Conservation (phyloP, 768 basidiomycete species). For the Chalciporus pseudorubinellus region DNA sequence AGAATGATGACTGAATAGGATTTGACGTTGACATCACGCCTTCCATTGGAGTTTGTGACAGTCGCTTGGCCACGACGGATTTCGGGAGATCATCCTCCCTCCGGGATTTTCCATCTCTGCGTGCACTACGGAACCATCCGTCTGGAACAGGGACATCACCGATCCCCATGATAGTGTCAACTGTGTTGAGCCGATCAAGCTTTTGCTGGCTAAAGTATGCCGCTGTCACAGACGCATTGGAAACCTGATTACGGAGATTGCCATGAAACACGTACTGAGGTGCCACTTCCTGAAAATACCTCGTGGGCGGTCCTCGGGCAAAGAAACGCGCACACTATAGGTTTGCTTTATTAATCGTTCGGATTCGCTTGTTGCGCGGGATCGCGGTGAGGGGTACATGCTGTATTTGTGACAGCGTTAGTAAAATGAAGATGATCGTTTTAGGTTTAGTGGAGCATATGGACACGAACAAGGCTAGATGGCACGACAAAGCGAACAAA, state of each 20-base stretch:
- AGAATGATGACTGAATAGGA: conserved; percentile 20
- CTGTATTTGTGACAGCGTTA: conserved; percentile 19
- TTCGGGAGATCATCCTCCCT: conserved; percentile 42
- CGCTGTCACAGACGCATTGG: conserved; percentile 41
- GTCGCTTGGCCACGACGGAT: conserved; percentile 44
- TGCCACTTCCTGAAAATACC: conserved; percentile 51
- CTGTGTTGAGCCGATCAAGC: conserved; percentile 65
- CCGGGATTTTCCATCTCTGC: conserved; percentile 54
- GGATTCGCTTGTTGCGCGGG: conserved; percentile 36
- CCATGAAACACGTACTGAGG: conserved; percentile 42
- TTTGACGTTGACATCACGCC: conserved; percentile 21
- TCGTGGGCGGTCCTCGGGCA: conserved; percentile 42
- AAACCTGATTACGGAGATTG: conserved; percentile 27
- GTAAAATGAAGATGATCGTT: conserved; percentile 13
- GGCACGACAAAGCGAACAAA: conserved; percentile 6
- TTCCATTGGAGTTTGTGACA: conserved; percentile 34
- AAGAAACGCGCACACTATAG: conserved; percentile 48
- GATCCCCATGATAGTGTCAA: conserved; percentile 66
- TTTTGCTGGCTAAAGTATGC: conserved; percentile 83
- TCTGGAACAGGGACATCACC: conserved; percentile 68
- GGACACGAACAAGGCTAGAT: conserved; percentile 20
- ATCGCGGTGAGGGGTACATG: conserved; percentile 41
- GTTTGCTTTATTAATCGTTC: conserved; percentile 55
- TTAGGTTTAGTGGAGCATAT: conserved; percentile 33
- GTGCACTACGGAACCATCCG: conserved; percentile 77